Base-by-base conservation (phyloP, 140 eudicot species). In the Cichorium intybus region DNA sequence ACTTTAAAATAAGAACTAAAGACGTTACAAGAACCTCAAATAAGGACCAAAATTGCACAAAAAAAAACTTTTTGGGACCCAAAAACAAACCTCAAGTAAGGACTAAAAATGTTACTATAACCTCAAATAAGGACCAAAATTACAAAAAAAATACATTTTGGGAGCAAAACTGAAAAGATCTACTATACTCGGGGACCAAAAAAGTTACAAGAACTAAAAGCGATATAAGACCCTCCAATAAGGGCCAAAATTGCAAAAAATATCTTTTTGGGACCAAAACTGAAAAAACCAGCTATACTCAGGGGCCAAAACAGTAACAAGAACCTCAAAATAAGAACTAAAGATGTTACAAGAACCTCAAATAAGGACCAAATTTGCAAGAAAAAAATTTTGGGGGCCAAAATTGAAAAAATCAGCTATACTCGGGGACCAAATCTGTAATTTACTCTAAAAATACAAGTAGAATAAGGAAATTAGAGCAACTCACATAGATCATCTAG, bases 401-500 rank as follows among this genome's bases (percentile, higher is more conserved):
- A 34, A 7, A 8, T 0, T 34, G 41, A 34, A 34, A 41, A 41
- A 41, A 41, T 4, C 48, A 3, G 18, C 1, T 2, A 43, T 3
- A 12, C 18, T 41, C 18, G 6, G 18, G 48, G 48, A 41, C 48
- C 18, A 41, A 6, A 41, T 12, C 0, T 41, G 48, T 41, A 41
- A 41, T 4, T 41, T 41, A 14, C 1, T 41, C 16, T 28, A 71
- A 29, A 34, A 2, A 18, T 61, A 41, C 23, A n/a, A 29, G 14
- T n/a, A 53, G 8, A 55, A 37, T 1, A 17, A 52, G 43, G 53
- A 53, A 64, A 24, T 21, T 18, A 22, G 61, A 70, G 61, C 29
- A 66, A 83, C 98, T 88, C 68, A 93, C 97, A 75, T 17, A 77
- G 68, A 71, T 86, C 89, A 59, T 93, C 99, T 16, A 93, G 77